Base-by-base conservation (phyloP, 2,329 filamentous ascomycete species). In the Pseudonectria buxi region DNA sequence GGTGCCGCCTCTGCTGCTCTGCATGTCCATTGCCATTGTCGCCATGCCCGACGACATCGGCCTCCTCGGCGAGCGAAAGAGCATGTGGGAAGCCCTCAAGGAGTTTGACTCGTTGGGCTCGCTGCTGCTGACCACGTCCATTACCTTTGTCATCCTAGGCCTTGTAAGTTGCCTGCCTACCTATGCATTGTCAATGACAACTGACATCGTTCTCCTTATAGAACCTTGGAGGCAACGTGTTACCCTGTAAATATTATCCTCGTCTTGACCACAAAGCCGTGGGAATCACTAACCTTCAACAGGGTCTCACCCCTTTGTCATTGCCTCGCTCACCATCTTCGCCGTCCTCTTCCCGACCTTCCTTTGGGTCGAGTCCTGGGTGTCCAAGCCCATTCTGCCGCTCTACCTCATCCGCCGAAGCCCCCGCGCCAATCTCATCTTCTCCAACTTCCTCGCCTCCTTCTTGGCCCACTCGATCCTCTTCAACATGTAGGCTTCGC, bases 211-310 rank as follows among this genome's bases (percentile, higher is more conserved):
- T 9, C 24, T 14, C 13, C 11, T 32, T 16, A 4, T 32, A 76
- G 68, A 81, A 71, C 37, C 64, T 81, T 3, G 78, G 78, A 32
- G 78, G 78, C n/a, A 81, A 81, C 38, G 60, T 80, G 4, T 56
- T 76, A n/a, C 65, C 73, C 9, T 81, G 69, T 69, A n/a, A n/a
- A 59, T 62, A 66, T 56, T n/a, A 5, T 26, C 6, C 26, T 24
- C 3, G 3, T 3, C 4, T 7, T 9, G 3, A 6, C 11, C 14
- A 6, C 14, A 25, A 30, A 10, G 4, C 14, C 14, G 11, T 22
- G 9, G 5, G 5, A 22, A 22, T 5, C 18, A 35, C 43, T 51
- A n/a, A 48, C 35, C 32, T 22, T 10, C 14, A 7, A 2, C 30
- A 71, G 67, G 76, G 77, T 67, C 69, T 0, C 74, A 81, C 46